Percentiles rank a stretch among this genome's conserved stretches.
These are phyloP conservation scores for Phaeotremella fagi DNA, from an alignment of 768 basidiomycete species.

Conservation along the genomic window DNA sequence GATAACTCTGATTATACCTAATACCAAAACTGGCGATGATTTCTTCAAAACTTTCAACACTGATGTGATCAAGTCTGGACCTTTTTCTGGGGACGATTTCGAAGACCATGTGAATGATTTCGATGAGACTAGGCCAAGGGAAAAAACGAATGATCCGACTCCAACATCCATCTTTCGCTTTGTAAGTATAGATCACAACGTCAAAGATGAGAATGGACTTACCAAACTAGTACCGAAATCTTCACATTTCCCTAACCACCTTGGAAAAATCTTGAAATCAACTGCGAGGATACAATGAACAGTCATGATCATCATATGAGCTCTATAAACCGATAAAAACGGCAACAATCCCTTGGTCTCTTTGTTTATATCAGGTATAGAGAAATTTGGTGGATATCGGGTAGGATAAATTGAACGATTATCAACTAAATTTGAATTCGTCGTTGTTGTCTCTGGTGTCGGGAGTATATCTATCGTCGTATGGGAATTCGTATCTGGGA, in stretches of 20 bases:
- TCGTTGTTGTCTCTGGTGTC: constrained; percentile 18
- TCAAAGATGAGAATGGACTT: constrained; percentile 26
- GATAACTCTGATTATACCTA: constrained; percentile 72
- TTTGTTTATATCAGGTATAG: background rate
- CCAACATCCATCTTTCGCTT: constrained; percentile 85
- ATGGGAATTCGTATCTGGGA: constrained; percentile 21
- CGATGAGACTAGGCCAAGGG: constrained; percentile 87
- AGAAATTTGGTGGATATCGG: background rate
- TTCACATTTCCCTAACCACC: constrained; percentile 84
- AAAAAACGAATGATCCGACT: constrained; percentile 95
- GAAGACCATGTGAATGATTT: constrained; percentile 52
- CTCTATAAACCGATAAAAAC: constrained; percentile 78
- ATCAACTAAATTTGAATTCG: background rate
- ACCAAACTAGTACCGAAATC: constrained; percentile 93
- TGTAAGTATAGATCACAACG: background rate
- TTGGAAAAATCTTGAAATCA: constrained; percentile 89
- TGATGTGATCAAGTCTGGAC: constrained; percentile 48
- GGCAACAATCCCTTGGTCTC: constrained; percentile 48
- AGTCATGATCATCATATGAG: constrained; percentile 94
- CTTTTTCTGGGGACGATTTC: background rate
- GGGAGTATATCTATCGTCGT: constrained; percentile 30
- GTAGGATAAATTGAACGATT: background rate
- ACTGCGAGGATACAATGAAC: constrained; percentile 87
- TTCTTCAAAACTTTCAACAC: constrained; percentile 59
- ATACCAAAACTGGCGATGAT: constrained; percentile 60